These are phyloP conservation scores for Pythium sp. DNA, from an alignment of 352 stramenopile genomes.

Conservation along the genomic window DNA sequence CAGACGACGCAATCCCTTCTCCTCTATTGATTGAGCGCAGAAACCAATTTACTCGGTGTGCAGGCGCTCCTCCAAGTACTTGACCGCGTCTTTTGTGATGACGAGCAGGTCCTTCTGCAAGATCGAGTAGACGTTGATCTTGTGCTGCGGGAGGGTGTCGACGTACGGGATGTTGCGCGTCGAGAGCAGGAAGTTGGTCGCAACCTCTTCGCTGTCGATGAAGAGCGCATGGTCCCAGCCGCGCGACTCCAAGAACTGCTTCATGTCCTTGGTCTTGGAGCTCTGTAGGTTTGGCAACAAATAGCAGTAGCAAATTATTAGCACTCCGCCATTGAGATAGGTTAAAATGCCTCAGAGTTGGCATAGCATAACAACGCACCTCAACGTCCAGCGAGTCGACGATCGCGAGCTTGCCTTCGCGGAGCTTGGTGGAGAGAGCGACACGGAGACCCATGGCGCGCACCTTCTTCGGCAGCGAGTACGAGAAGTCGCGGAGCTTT, in stretches of 20 bases:
- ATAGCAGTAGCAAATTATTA: conserved; percentile 6
- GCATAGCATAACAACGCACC: conserved; percentile 30
- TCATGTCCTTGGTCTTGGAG: conserved; percentile 87
- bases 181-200: conserved; percentile 74
- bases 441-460: conserved; percentile 84
- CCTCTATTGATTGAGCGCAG: conserved; percentile 8
- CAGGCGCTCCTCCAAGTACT: conserved; percentile 86
- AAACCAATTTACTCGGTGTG: conserved; percentile 61
- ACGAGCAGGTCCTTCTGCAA: conserved; percentile 87
- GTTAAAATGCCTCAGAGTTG: not conserved
- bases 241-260: conserved; percentile 67
- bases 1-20: not conserved
- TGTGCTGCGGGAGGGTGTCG: conserved; percentile 79
- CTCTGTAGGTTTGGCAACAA: conserved; percentile 29
- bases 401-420: conserved; percentile 82
- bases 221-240: conserved; percentile 88
- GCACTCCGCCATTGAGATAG: not conserved
- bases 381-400: conserved; percentile 76
- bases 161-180: conserved; percentile 86
- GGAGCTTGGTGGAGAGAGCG: conserved; percentile 83
- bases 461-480: conserved; percentile 87
- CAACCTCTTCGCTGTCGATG: conserved; percentile 70
- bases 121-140: conserved; percentile 91
- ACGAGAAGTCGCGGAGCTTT: conserved; percentile 85
- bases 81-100: conserved; percentile 81